phyloP scores from a whole-genome alignment of 2,329 filamentous ascomycete genomes.

The Sclerotinia sclerotiorum region DNA sequence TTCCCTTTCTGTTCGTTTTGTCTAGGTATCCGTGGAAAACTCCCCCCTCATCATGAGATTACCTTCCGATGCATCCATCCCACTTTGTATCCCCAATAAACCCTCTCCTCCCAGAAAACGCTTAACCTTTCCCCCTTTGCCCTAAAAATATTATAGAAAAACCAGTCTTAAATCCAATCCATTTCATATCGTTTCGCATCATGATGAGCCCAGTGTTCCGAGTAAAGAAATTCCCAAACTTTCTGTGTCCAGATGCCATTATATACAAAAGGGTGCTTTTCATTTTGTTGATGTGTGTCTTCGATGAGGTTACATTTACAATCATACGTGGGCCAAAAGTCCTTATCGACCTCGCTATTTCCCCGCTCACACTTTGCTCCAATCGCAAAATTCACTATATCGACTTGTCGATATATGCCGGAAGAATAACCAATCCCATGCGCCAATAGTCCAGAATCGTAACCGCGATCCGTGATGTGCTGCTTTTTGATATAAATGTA shows the following conservation, averaged over 20 bases:
- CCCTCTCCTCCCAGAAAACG: background rate
- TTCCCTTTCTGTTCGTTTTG: conserved; percentile 1
- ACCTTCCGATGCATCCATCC: conserved; percentile 4
- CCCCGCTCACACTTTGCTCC: conserved; percentile 2
- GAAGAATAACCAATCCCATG: conserved; percentile 3
- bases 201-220: background rate
- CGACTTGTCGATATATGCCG: conserved; percentile 3
- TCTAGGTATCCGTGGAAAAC: conserved; percentile 1
- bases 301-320: conserved; percentile 16
- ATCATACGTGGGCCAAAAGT: conserved; percentile 2
- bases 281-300: background rate
- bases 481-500: background rate
- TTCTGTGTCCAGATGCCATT: background rate
- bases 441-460: conserved; percentile 13
- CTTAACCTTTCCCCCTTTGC: background rate
- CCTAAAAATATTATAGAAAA: conserved; percentile 14
- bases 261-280: conserved; percentile 18
- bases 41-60: conserved; percentile 4
- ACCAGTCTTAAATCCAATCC: background rate
- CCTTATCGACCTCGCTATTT: conserved; percentile 11
- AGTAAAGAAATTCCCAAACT: conserved; percentile 14
- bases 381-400: background rate
- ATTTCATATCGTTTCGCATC: conserved; percentile 15
- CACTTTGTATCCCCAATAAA: no score
- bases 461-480: conserved; percentile 8